Base-by-base conservation (phyloP, 2,329 filamentous ascomycete genomes). In the Magnaporthiopsis poae region DNA sequence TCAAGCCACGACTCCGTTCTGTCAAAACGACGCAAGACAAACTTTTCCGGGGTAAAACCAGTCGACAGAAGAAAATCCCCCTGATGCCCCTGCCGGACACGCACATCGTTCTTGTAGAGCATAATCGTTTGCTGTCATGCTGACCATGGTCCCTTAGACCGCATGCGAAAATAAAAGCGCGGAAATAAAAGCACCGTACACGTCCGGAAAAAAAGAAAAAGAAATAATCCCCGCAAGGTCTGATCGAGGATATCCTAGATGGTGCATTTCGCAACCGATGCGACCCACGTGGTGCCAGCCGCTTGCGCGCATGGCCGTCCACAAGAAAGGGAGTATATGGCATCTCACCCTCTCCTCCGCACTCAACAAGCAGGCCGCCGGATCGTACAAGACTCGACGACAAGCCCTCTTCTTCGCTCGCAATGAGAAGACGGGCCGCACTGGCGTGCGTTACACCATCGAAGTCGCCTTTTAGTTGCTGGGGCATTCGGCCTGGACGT, bases 401-500 rank as follows among this genome's bases (percentile, higher is more conserved):
- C 36, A 33, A 35, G 27, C 64, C 64, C 52, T 64, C 63, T 56
- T 36, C 52, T 36, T 64, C 63, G 70, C 68, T 70, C 66, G 67
- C 65, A 61, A 66, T 68, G 61, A 67, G 59, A 56, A 67, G 62
- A 61, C 56, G 66, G 39, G 67, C 68, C 66, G 69, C 66, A 69
- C 64, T 62, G 66, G 67, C 66, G 65, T 70, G 65, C 62, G 65
- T 68, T 67, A 65, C 63, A 62, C 63, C 69, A 61, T 64, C 66
- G 64, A 56, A 69, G 73, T 46, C 13, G 62, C 18, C 12, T 13
- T 80, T 80, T 83, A 84, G 78, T 90, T 91, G 84, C 90, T 92
- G 75, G 94, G 91, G 89, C 95, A 99, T 75, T 90, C 87, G 73
- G 91, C 88, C 87, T 97, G 94, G 77, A 98, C 90, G 82, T 97